phyloP scores from a whole-genome alignment of 139 green algal species.

The Chlamydomonas sp. region DNA sequence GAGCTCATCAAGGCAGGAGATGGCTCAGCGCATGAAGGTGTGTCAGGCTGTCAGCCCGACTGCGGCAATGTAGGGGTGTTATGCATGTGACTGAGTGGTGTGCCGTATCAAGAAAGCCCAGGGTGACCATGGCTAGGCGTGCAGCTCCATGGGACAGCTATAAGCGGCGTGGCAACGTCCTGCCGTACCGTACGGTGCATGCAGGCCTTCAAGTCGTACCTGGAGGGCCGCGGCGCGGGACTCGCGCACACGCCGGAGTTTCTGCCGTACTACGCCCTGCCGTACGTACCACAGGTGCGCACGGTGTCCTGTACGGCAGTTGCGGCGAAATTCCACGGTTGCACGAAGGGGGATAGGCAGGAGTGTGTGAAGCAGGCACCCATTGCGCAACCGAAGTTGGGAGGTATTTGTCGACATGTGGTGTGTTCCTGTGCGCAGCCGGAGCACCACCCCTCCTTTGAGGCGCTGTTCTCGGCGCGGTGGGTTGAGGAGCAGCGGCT shows the following conservation, averaged over 20 bases:
- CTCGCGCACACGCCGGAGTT: constrained; percentile 48
- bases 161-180: not conserved
- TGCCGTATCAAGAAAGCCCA: not conserved
- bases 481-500: constrained; percentile 39
- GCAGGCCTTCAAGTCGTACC: constrained; percentile 47
- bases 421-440: constrained; percentile 11
- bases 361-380: too few relatives aligned
- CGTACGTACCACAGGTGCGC: constrained; percentile 43
- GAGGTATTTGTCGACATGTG: too few relatives aligned
- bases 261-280: constrained; percentile 57
- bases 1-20: constrained; percentile 25
- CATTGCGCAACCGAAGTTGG: too few relatives aligned
- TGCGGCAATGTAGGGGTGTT: not conserved
- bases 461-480: constrained; percentile 39
- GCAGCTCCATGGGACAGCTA: not conserved
- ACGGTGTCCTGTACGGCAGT: too few relatives aligned
- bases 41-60: not conserved
- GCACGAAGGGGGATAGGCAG: too few relatives aligned
- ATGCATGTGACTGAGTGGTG: too few relatives aligned
- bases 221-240: constrained; percentile 42
- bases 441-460: constrained; percentile 56
- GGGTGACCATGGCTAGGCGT: not conserved
- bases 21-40: constrained; percentile 45
- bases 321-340: too few relatives aligned
- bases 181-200: not conserved